Evolutionary conservation across 768 basidiomycete genomes (phyloP).

Genomic region (Brasilioporus rufonigricans): DNA sequence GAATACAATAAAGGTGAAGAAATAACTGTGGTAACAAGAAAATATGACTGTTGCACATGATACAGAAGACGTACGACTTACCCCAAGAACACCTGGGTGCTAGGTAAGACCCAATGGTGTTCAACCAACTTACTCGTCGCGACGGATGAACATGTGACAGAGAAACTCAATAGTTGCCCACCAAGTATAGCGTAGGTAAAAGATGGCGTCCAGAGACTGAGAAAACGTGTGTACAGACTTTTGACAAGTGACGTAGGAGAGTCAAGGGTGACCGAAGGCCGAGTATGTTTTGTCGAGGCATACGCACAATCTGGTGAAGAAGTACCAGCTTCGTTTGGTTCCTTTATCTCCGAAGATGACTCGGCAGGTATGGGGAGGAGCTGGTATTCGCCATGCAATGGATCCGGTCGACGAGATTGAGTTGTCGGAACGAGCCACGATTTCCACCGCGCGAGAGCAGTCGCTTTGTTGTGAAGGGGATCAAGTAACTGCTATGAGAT

Average conservation of each 20-base stretch:
- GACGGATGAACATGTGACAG: conserved; percentile 38
- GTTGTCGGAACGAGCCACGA: conserved; percentile 9
- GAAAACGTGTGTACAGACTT: conserved; percentile 19
- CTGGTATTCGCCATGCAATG: conserved; percentile 22
- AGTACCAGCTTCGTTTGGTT: conserved; percentile 1
- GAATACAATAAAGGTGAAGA: conserved; percentile 66
- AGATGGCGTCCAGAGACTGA: conserved; percentile 30
- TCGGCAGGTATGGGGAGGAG: conserved; percentile 12
- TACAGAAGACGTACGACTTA: conserved; percentile 35
- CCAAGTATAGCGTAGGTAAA: conserved; percentile 28
- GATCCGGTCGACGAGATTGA: conserved; percentile 8
- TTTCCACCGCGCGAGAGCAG: conserved; percentile 12
- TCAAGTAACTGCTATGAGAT: neutral
- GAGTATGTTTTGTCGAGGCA: conserved; percentile 1
- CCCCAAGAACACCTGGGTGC: conserved; percentile 81
- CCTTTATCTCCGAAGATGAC: conserved; percentile 6
- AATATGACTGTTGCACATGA: neutral
- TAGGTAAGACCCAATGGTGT: conserved; percentile 68
- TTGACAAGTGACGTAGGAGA: conserved; percentile 18
- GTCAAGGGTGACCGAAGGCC: conserved; percentile 18
- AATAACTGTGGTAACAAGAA: conserved; percentile 50
- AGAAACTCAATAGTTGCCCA: conserved; percentile 25
- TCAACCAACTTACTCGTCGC: conserved; percentile 71
- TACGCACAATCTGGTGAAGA: neutral
- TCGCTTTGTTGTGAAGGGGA: conserved; percentile 3